These are phyloP conservation scores for Zygnema circumcarinatum DNA, from an alignment of 139 green algal genomes.

Conservation along the genomic window DNA sequence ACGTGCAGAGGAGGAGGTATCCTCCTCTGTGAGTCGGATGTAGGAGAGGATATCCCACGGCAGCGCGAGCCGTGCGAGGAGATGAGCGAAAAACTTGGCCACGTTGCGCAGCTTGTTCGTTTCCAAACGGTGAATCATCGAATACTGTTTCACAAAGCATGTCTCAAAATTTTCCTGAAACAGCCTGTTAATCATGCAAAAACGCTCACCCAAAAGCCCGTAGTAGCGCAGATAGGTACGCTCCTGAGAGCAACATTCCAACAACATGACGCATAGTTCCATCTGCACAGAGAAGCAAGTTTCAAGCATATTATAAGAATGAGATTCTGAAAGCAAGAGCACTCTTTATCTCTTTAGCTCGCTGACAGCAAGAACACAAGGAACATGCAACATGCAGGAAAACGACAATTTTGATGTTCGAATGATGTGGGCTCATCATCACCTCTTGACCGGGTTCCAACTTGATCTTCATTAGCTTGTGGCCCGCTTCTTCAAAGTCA, in stretches of 20 bases:
- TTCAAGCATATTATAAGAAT: too few relatives aligned
- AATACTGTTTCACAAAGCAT: conserved; percentile 92
- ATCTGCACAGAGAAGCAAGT: conserved; percentile 45
- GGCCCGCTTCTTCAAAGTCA: conserved; percentile 99
- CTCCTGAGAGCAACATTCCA: conserved; percentile 95
- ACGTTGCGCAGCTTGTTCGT: conserved; percentile 99
- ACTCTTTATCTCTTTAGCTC: too few relatives aligned
- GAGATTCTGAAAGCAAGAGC: background rate
- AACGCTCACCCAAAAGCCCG: conserved; percentile 90
- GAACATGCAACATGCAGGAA: too few relatives aligned
- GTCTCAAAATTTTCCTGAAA: conserved; percentile 88
- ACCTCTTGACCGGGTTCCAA: conserved; percentile 73
- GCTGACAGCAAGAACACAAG: too few relatives aligned
- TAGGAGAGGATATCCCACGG: conserved; percentile 84
- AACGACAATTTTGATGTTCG: too few relatives aligned
- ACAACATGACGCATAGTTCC: conserved; percentile 94
- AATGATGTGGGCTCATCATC: too few relatives aligned
- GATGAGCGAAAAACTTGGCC: conserved; percentile 93
- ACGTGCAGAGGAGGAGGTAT: conserved; percentile 93
- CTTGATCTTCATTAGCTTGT: conserved; percentile 98
- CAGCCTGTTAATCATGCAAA: conserved; percentile 72
- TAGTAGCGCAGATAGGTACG: conserved; percentile 93
- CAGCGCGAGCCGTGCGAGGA: conserved; percentile 88
- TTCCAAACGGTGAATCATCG: conserved; percentile 95
- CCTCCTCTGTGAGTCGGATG: conserved; percentile 94